A percentile compares a stretch with the other conserved stretches of the same genome.
These are phyloP conservation scores for Inga laurina DNA, from an alignment of 306 rosid genomes.

Conservation along the genomic window DNA sequence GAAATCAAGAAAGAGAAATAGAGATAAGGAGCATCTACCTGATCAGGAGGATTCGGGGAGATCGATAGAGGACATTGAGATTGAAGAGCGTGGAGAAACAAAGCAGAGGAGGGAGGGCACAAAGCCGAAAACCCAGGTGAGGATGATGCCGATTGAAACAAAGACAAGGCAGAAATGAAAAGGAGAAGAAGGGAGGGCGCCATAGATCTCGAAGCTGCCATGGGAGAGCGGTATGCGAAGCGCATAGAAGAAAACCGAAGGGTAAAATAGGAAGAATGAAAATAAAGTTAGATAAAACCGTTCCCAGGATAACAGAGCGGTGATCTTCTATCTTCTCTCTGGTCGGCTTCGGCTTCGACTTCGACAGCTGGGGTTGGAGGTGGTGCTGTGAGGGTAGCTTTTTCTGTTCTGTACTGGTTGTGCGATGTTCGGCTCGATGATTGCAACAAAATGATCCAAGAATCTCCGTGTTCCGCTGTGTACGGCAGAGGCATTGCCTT, in stretches of 20 bases:
- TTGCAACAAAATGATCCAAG: background rate
- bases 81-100: slow-evolving; percentile 51
- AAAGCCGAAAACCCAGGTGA: slow-evolving; percentile 29
- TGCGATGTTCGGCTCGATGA: background rate
- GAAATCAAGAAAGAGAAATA: background rate
- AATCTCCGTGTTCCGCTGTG: background rate
- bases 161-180: slow-evolving; percentile 23
- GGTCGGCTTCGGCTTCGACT: background rate
- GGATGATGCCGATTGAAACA: slow-evolving; percentile 40
- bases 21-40: slow-evolving; percentile 37
- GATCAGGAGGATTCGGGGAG: slow-evolving; percentile 58
- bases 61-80: slow-evolving; percentile 67
- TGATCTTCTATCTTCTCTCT: background rate
- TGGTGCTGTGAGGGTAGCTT: background rate
- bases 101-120: slow-evolving; percentile 45
- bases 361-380: background rate
- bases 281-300: background rate
- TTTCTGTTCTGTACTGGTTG: background rate
- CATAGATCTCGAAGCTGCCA: slow-evolving; percentile 19
- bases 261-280: slow-evolving; percentile 34
- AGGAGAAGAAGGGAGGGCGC: slow-evolving; percentile 32
- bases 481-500: background rate
- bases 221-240: slow-evolving; percentile 13
- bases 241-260: slow-evolving; percentile 10
- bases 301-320: background rate